Base-by-base conservation (phyloP, 169 alveolate species). In the Plasmodium malariae region DNA sequence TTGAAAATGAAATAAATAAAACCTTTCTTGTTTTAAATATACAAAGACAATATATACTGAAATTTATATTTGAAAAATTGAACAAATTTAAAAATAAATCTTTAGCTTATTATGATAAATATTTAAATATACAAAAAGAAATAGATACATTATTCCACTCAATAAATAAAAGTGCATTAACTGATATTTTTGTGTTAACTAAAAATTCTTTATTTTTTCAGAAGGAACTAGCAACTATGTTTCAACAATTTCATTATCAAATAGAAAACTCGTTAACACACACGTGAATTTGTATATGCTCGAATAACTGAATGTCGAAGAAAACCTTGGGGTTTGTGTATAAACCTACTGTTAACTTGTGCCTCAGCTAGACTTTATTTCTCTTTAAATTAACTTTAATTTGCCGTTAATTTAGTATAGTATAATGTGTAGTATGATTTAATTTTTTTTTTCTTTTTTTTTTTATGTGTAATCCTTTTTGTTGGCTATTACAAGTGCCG, bases 81-180 rank as follows among this genome's bases (percentile, higher is more conserved):
- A 28, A 4, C 3, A 76, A 76, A 43, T 28, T 63, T 43, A 76
- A 76, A 54, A 60, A 40, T 7, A 76, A 40, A 60, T 28, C 78
- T 11, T 12, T 62, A 26, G 40, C 51, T n/a, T 60, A 60, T 48
- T 76, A n/a, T 14, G 19, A 76, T 36, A 76, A 76, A 62, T 45
- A 60, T 62, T 37, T 76, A 76, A 24, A n/a, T 51, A 26, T 76
- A 76, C 89, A 76, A 62, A 76, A 60, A 40, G 89, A 76, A 14
- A 59, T 76, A 21, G 43, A 76, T 54, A 37, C 17, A 17, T 67
- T 76, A 9, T 51, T 76, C n/a, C 17, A 40, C 14, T 59, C 68
- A 7, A 62, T 76, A 59, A 76, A 34, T 62, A 76, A 76, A 6
- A 76, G 62, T 7, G 74, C 89, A 19, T 34, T 76, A 51, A 76